These are phyloP conservation scores for Nissolia schottii DNA, from an alignment of 306 rosid genomes.

Conservation along the genomic window DNA sequence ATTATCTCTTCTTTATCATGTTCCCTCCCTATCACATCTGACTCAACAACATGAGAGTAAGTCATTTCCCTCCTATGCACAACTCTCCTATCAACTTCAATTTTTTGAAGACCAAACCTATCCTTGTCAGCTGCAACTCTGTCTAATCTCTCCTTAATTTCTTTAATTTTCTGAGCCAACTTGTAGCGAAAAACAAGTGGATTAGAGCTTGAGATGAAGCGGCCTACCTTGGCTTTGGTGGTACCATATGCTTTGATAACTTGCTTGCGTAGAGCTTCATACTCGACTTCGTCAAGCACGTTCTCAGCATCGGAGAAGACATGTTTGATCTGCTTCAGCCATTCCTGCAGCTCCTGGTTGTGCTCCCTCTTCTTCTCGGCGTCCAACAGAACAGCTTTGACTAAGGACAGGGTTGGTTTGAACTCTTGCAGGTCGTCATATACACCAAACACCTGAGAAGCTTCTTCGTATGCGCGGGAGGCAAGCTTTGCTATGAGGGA, in stretches of 20 bases:
- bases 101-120: background rate
- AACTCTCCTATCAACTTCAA: background rate
- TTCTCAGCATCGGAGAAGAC: too few relatives aligned
- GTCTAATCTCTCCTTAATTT: constrained; percentile 11
- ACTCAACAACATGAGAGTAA: too few relatives aligned
- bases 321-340: too few relatives aligned
- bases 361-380: background rate
- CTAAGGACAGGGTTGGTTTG: background rate
- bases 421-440: background rate
- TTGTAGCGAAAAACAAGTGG: background rate
- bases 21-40: too few relatives aligned
- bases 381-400: background rate
- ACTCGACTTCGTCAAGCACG: too few relatives aligned
- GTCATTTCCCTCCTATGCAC: too few relatives aligned
- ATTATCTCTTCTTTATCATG: too few relatives aligned
- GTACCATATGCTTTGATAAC: constrained; percentile 19
- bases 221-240: background rate
- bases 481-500: background rate
- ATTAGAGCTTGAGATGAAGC: background rate
- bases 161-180: too few relatives aligned
- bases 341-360: too few relatives aligned
- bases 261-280: too few relatives aligned
- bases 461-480: background rate
- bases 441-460: background rate
- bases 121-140: background rate